Evolutionary conservation across 306 rosid species (phyloP), one percentile per base, ranked within the genome.

Genomic region (Citrullus colocynthis): DNA sequence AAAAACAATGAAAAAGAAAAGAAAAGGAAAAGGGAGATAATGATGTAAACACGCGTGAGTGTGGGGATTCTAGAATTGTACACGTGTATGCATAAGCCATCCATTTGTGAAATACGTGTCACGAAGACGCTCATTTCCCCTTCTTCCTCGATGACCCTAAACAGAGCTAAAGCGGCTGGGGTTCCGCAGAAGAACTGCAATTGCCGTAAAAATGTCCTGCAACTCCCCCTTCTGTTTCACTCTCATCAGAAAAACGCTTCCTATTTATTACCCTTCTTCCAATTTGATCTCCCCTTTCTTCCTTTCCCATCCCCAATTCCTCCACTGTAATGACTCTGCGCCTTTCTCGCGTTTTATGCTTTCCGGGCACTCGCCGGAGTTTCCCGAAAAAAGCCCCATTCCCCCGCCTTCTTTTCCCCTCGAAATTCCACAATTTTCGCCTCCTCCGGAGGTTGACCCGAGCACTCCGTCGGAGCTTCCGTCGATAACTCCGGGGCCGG

Each of bases 381-480:
- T 36, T 21, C 80, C 91, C 1, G 2, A 48, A 10, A 45, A 49
- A 5, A 15, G 58, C 20, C 88, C 85, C 16, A 18, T 2, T 58
- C 28, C 77, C 6, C 82, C 80, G 30, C 61, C 85, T 16, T 6
- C 85, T 1, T 20, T 80, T 52, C 90, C 89, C 4, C 75, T 54
- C 49, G 90, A 89, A 56, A n/a, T 75, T 1, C 90, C 84, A 0
- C 49, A 57, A 1, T 13, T 71, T 74, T 85, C 88, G 2, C 74
- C 15, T 42, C 61, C 1, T 55, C 89, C 89, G 7, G 91, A 84
- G 60, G n/a, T 37, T 3, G 81, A 84, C 41, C 89, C 88, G 0
- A 30, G 17, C 1, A 80, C 75, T 0, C 89, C 88, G 2, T 82
- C 89, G 4, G 93, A 81, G 41, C 90, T 90, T 42, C 41, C 88